phyloP scores from a whole-genome alignment of 2,329 filamentous ascomycete species.

The Penicillium corylophilum region DNA sequence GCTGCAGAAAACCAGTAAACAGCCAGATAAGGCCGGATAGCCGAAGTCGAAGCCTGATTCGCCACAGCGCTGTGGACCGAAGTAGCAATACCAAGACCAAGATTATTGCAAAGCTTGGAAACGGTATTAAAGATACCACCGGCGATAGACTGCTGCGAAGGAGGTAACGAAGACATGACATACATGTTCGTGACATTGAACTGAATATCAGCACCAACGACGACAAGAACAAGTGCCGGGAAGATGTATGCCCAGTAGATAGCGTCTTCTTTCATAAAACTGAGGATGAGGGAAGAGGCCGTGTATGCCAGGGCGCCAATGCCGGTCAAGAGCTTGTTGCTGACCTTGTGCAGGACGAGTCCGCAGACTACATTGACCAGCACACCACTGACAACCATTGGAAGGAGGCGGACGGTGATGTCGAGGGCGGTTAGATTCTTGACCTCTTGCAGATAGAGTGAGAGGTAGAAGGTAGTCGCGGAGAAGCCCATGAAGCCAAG shows the following conservation, averaged over 20 bases:
- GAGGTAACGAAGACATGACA: constrained; percentile 64
- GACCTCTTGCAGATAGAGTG: constrained; percentile 64
- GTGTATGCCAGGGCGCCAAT: constrained; percentile 49
- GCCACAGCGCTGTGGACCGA: constrained; percentile 25
- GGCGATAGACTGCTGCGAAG: constrained; percentile 63
- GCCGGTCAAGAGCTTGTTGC: constrained; percentile 63
- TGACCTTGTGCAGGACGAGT: constrained; percentile 61
- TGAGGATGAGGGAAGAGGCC: constrained; percentile 52
- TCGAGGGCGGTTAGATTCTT: constrained; percentile 54
- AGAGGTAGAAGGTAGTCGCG: constrained; percentile 61
- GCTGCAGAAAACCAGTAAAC: constrained; percentile 32
- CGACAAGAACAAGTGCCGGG: constrained; percentile 59
- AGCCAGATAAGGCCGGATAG: constrained; percentile 29
- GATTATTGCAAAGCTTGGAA: constrained; percentile 58
- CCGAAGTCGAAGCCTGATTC: constrained; percentile 8
- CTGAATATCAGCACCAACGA: constrained; percentile 67
- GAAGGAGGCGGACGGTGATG: constrained; percentile 63
- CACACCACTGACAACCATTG: constrained; percentile 63
- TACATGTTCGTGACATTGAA: constrained; percentile 74
- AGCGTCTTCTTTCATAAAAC: constrained; percentile 55
- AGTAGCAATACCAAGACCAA: constrained; percentile 62
- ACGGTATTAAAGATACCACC: constrained; percentile 69
- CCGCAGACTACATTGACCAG: constrained; percentile 64
- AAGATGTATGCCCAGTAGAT: constrained; percentile 68
- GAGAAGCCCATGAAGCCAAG: constrained; percentile 65